These are phyloP conservation scores for Creolimax fragrantissima DNA, from an alignment of 78 protist species.

Conservation along the genomic window DNA sequence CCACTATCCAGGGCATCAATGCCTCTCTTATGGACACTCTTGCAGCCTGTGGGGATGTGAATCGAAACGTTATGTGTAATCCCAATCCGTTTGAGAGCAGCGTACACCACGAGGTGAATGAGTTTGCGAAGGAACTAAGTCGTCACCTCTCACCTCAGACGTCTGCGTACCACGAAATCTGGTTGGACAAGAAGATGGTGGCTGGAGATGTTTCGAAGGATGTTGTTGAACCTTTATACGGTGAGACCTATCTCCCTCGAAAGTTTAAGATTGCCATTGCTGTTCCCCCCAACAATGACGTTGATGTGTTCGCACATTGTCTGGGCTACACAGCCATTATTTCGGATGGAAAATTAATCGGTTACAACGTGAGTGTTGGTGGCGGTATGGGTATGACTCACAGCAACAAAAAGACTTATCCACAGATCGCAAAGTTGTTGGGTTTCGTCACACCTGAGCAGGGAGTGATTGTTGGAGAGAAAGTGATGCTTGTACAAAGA, in stretches of 20 bases:
- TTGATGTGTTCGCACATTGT: conserved; percentile 44
- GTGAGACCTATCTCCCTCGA: conserved; percentile 43
- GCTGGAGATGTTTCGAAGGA: conserved; percentile 13
- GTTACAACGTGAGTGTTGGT: conserved; percentile 44
- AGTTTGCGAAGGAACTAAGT: neutral
- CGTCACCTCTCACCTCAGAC: conserved; percentile 36
- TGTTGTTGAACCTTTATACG: conserved; percentile 47
- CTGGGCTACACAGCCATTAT: conserved; percentile 35
- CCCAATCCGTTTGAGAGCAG: conserved; percentile 31
- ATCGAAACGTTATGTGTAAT: conserved; percentile 60
- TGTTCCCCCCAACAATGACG: conserved; percentile 37
- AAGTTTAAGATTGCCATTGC: conserved; percentile 52
- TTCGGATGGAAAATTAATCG: conserved; percentile 7
- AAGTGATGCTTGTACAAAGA: conserved; percentile 44
- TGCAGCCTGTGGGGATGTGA: conserved; percentile 76
- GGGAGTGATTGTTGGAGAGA: conserved; percentile 33
- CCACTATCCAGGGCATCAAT: conserved; percentile 39
- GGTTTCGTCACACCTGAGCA: conserved; percentile 26
- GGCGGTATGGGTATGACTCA: conserved; percentile 59
- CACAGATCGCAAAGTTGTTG: conserved; percentile 30
- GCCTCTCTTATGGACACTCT: conserved; percentile 45
- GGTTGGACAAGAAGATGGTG: conserved; percentile 43
- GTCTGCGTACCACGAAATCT: conserved; percentile 54
- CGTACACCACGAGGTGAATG: conserved; percentile 21
- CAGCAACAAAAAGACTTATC: conserved; percentile 36